Evolutionary conservation across 305 asterid species (phyloP).

Genomic region (Striga hermonthica): DNA sequence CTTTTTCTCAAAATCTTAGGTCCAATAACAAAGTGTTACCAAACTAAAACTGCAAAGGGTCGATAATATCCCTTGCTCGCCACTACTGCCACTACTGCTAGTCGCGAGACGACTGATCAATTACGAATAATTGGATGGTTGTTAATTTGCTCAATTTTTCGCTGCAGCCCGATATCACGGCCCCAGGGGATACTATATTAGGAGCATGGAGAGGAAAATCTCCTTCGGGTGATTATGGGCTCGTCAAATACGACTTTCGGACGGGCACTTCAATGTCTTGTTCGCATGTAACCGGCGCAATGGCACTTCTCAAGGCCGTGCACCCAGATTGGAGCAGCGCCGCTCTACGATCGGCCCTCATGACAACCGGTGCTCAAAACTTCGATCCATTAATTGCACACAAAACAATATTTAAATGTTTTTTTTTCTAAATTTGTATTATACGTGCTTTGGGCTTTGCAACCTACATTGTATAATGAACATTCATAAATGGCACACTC

Average conservation of each 20-base stretch:
- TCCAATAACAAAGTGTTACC: too few relatives aligned
- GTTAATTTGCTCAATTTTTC: neutral
- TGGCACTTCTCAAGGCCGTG: constrained; percentile 81
- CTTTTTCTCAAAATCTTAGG: too few relatives aligned
- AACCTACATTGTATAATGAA: too few relatives aligned
- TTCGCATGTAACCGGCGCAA: constrained; percentile 70
- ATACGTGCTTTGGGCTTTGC: too few relatives aligned
- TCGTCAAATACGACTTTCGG: constrained; percentile 56
- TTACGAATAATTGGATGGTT: too few relatives aligned
- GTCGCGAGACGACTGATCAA: too few relatives aligned
- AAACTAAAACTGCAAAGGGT: too few relatives aligned
- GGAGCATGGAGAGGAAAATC: constrained; percentile 86
- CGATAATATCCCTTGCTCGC: too few relatives aligned
- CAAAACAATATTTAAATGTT: too few relatives aligned
- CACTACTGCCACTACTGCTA: too few relatives aligned
- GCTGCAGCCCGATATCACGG: constrained; percentile 80
- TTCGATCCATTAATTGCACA: too few relatives aligned
- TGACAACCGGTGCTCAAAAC: constrained; percentile 48
- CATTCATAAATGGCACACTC: too few relatives aligned
- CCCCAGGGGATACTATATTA: constrained; percentile 74
- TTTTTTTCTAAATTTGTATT: neutral
- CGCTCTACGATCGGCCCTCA: constrained; percentile 84
- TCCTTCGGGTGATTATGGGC: constrained; percentile 42
- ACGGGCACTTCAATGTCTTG: constrained; percentile 96
- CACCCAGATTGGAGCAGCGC: constrained; percentile 96